Percentiles rank a stretch among this genome's conserved stretches.
phyloP scores from a whole-genome alignment of 2,329 filamentous ascomycete genomes.

The Drechslerella stenobrocha region DNA sequence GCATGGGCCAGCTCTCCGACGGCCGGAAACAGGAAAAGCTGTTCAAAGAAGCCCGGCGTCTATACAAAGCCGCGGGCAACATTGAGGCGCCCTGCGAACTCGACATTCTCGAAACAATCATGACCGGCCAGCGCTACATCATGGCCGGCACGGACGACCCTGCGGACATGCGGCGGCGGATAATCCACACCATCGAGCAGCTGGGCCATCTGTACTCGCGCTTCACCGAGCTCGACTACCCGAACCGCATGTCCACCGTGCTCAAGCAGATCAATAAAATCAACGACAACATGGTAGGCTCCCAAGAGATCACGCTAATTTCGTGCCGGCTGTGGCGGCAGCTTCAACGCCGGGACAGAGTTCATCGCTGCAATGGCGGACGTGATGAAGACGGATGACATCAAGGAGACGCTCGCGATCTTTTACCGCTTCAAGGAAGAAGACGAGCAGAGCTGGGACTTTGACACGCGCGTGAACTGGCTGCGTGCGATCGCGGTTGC shows the following conservation, averaged over 20 bases:
- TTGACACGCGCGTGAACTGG: conserved; percentile 25
- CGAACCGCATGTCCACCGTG: conserved; percentile 30
- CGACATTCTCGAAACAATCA: conserved; percentile 25
- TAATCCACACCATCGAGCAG: conserved; percentile 15
- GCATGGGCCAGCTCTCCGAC: conserved; percentile 22
- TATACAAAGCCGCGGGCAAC: conserved; percentile 33
- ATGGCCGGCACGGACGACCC: conserved; percentile 9
- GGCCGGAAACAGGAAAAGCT: conserved; percentile 16
- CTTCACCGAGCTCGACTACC: conserved; percentile 40
- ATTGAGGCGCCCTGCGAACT: conserved; percentile 40
- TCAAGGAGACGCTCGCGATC: conserved; percentile 20
- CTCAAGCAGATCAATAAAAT: conserved; percentile 37
- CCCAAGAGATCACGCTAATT: conserved; percentile 16
- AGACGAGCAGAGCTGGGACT: conserved; percentile 21
- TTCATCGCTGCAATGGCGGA: conserved; percentile 37
- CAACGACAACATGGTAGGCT: conserved; percentile 25
- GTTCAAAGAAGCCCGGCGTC: conserved; percentile 27
- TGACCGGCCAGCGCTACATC: conserved; percentile 13
- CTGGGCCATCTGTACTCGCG: conserved; percentile 32
- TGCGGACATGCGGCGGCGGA: conserved; percentile 9
- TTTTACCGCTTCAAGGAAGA: conserved; percentile 38
- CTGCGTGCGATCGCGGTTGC: conserved; percentile 19
- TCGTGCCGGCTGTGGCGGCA: conserved; percentile 31
- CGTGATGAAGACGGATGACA: conserved; percentile 30
- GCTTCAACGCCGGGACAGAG: conserved; percentile 29